Conservation (phyloP, 1,284 basidiomycete species). For the Pascua sp. region DNA sequence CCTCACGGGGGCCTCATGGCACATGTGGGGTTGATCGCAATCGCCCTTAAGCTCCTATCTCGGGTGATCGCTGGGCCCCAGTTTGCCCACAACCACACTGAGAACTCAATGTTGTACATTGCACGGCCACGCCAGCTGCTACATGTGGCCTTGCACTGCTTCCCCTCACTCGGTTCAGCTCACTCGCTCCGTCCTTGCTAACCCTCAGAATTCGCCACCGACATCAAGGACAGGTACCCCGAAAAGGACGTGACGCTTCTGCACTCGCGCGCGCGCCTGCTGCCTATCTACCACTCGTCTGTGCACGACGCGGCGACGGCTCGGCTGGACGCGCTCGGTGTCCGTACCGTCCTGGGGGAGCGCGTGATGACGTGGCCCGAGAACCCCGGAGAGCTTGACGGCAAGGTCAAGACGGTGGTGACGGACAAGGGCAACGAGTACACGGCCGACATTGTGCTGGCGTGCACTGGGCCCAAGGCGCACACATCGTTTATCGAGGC, state of each 20-base stretch:
- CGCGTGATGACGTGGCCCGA: conserved; percentile 45
- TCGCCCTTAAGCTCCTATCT: no score
- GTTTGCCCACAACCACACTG: no score
- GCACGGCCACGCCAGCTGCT: neutral
- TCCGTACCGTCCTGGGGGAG: conserved; percentile 50
- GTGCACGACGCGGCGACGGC: conserved; percentile 48
- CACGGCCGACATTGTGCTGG: conserved; percentile 63
- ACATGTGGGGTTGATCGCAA: no score
- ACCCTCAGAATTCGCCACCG: conserved; percentile 50
- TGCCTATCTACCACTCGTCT: conserved; percentile 50
- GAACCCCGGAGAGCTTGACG: conserved; percentile 31
- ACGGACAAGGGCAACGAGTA: conserved; percentile 62
- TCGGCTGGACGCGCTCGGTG: conserved; percentile 45
- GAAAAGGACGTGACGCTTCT: conserved; percentile 52
- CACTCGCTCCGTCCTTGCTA: neutral
- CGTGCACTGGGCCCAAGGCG: conserved; percentile 71
- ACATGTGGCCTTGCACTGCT: no score
- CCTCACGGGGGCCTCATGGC: no score
- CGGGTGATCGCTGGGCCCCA: no score
- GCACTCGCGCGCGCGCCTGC: conserved; percentile 50
- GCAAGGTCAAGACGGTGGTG: conserved; percentile 50
- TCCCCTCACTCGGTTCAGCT: neutral
- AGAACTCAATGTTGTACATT: no score
- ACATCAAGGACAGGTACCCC: conserved; percentile 50
- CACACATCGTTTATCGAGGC: conserved; percentile 60